phyloP scores from a whole-genome alignment of 495 filamentous ascomycete genomes.

The Patellaria atrata region DNA sequence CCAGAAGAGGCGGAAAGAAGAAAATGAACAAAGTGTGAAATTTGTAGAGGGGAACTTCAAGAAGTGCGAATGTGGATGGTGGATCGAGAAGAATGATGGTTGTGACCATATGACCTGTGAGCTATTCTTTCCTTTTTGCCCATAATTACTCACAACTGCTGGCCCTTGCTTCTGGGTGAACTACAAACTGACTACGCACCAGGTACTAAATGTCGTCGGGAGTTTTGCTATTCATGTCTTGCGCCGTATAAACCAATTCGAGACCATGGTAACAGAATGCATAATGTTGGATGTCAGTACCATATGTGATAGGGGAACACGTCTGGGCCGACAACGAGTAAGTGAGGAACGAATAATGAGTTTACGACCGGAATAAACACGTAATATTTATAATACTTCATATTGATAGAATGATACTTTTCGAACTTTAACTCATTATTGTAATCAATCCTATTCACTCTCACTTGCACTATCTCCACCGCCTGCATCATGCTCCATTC shows the following conservation, averaged over 20 bases:
- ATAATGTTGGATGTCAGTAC: slow-evolving; percentile 6
- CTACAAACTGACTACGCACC: too few species aligned
- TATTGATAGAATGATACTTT: too few species aligned
- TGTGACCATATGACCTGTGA: slow-evolving; percentile 29
- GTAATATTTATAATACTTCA: too few species aligned
- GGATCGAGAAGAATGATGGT: slow-evolving; percentile 24
- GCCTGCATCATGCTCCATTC: slow-evolving; percentile 35
- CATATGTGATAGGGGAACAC: too few species aligned
- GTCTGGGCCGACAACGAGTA: too few species aligned
- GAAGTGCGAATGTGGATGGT: slow-evolving; percentile 24
- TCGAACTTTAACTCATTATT: too few species aligned
- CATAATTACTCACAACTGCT: background rate
- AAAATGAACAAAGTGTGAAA: slow-evolving; percentile 17
- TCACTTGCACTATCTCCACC: too few species aligned
- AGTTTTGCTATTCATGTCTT: slow-evolving; percentile 26
- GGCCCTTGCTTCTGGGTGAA: background rate
- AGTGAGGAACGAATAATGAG: too few species aligned
- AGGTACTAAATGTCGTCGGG: slow-evolving; percentile 20
- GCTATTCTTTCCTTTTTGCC: slow-evolving; percentile 3
- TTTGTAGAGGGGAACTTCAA: slow-evolving; percentile 19
- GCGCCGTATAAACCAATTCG: slow-evolving; percentile 10
- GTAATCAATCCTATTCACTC: too few species aligned
- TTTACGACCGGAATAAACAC: too few species aligned
- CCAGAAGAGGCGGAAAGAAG: slow-evolving; percentile 12
- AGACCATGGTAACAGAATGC: slow-evolving; percentile 6